These are phyloP conservation scores for Quercus gilva DNA, from an alignment of 306 rosid species.

Conservation along the genomic window DNA sequence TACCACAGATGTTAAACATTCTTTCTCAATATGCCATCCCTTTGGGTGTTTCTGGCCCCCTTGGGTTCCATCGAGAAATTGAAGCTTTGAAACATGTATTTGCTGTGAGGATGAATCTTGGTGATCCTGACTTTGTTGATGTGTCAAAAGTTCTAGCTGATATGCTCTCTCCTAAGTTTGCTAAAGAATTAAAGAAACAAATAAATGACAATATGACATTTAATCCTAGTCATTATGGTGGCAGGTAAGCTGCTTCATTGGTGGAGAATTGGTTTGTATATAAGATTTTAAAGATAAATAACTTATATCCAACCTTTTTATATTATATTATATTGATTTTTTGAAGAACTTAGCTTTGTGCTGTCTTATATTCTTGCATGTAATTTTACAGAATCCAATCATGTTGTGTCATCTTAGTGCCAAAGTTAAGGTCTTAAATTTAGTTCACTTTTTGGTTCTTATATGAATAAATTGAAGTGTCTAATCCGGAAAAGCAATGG, in stretches of 20 bases:
- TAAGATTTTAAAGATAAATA: background rate
- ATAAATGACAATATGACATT: slow-evolving; percentile 66
- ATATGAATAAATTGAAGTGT: background rate
- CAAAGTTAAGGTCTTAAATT: background rate
- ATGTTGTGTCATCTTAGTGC: background rate
- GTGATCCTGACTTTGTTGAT: slow-evolving; percentile 77
- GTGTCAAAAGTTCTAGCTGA: slow-evolving; percentile 55
- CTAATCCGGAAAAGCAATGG: background rate
- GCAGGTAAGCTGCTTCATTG: slow-evolving; percentile 44
- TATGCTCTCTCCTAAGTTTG: slow-evolving; percentile 76
- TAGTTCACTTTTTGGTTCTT: background rate
- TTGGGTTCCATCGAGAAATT: slow-evolving; percentile 65
- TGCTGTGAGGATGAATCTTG: slow-evolving; percentile 78
- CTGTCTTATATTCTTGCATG: background rate
- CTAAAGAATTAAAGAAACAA: slow-evolving; percentile 48
- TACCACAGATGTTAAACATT: slow-evolving; percentile 71
- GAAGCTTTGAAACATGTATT: slow-evolving; percentile 80
- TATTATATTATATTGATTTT: background rate
- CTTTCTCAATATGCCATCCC: slow-evolving; percentile 58
- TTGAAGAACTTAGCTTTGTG: background rate
- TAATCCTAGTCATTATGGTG: slow-evolving; percentile 65
- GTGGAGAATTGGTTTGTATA: background rate
- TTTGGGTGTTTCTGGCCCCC: slow-evolving; percentile 62
- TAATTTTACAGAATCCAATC: background rate
- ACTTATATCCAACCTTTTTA: background rate